Conservation (phyloP, 371 early-diverging fungal species). For the Syncephalastrum racemosum region DNA sequence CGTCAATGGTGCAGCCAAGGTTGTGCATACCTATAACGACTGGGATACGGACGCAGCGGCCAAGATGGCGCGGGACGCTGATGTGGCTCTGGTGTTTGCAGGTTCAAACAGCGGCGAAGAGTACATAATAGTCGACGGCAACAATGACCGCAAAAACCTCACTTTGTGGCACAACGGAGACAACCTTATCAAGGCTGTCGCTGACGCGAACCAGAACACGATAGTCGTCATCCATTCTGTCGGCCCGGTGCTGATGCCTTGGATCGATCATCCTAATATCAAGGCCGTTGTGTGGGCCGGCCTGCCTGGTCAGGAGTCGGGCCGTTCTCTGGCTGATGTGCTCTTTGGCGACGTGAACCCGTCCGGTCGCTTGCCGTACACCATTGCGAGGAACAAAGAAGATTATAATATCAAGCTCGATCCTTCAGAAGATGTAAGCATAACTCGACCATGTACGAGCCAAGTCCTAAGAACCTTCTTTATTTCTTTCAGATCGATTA, state of each 20-base stretch:
- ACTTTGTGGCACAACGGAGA: slow-evolving; percentile 62
- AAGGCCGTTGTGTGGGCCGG: slow-evolving; percentile 59
- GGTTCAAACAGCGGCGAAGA: slow-evolving; percentile 59
- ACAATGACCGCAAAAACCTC: slow-evolving; percentile 53
- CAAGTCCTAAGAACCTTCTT: neutral
- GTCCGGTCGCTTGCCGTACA: slow-evolving; percentile 54
- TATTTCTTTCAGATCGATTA: slow-evolving; percentile 32
- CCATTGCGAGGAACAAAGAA: slow-evolving; percentile 26
- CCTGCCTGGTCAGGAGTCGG: slow-evolving; percentile 54
- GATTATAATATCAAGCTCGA: slow-evolving; percentile 32
- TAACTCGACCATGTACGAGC: neutral
- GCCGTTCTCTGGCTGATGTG: slow-evolving; percentile 52
- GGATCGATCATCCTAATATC: slow-evolving; percentile 57
- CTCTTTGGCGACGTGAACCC: slow-evolving; percentile 59
- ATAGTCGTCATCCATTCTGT: slow-evolving; percentile 62
- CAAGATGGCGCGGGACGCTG: slow-evolving; percentile 37
- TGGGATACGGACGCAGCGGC: slow-evolving; percentile 35
- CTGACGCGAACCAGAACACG: slow-evolving; percentile 51
- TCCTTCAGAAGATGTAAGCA: neutral
- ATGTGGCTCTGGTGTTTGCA: slow-evolving; percentile 61
- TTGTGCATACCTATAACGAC: slow-evolving; percentile 16
- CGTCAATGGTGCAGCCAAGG: slow-evolving; percentile 27
- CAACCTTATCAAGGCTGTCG: slow-evolving; percentile 54
- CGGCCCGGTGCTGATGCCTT: slow-evolving; percentile 61
- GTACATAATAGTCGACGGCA: slow-evolving; percentile 29